Conservation (phyloP, 2,329 filamentous ascomycete genomes). For the Alternaria tenuissima region DNA sequence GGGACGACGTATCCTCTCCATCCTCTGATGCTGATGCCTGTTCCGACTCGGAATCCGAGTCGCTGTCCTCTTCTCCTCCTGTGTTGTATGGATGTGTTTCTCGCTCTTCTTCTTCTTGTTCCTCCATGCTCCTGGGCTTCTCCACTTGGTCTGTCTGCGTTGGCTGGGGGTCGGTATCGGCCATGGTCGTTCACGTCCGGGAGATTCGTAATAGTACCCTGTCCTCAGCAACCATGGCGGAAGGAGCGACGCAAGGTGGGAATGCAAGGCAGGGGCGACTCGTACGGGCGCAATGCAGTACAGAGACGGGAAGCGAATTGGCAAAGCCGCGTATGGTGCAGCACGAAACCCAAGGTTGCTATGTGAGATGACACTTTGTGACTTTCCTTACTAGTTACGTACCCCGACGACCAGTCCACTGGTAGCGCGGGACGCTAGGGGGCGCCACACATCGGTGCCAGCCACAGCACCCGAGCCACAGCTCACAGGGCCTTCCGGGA, state of each 20-base stretch:
- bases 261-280: constrained; percentile 9
- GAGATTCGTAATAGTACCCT: constrained; percentile 25
- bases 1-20: constrained; percentile 21
- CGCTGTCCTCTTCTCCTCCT: constrained; percentile 14
- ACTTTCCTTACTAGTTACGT: constrained; percentile 31
- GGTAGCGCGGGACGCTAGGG: constrained; percentile 12
- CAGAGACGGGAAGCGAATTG: neutral
- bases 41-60: constrained; percentile 29
- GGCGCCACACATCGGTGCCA: neutral
- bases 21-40: constrained; percentile 27
- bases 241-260: constrained; percentile 18
- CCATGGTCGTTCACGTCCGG: constrained; percentile 41
- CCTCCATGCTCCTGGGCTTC: neutral
- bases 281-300: constrained; percentile 14
- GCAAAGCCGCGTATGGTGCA: neutral
- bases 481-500: constrained; percentile 2
- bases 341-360: neutral
- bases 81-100: neutral
- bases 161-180: constrained; percentile 40
- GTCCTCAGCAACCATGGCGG: constrained; percentile 37
- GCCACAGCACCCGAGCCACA: constrained; percentile 6
- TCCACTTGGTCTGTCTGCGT: constrained; percentile 17
- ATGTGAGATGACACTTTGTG: constrained; percentile 34
- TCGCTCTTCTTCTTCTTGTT: neutral
- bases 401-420: constrained; percentile 25